A percentile compares a stretch with the other conserved stretches of the same genome.
Conservation (phyloP, 2,329 filamentous ascomycete genomes). For the Penicillium frequentans region DNA sequence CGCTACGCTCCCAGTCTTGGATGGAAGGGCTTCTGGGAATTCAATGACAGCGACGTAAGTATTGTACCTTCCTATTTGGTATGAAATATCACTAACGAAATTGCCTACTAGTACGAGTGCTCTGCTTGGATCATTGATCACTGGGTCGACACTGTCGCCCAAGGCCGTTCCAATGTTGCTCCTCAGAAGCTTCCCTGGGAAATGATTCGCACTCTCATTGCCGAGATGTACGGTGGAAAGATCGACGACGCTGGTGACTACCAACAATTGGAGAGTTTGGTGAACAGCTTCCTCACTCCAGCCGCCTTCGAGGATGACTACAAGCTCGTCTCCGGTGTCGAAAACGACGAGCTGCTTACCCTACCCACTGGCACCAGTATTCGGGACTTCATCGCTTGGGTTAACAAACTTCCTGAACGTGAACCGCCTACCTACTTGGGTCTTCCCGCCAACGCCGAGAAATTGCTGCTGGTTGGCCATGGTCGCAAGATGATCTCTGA, state of each 20-base stretch:
- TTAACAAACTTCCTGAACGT: conserved; percentile 86
- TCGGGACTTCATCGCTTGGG: conserved; percentile 86
- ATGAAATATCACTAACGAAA: conserved; percentile 17
- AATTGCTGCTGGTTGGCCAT: conserved; percentile 83
- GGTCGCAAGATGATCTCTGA: conserved; percentile 83
- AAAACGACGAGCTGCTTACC: conserved; percentile 61
- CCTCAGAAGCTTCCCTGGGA: conserved; percentile 95
- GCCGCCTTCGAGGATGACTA: conserved; percentile 90
- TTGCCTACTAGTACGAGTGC: conserved; percentile 76
- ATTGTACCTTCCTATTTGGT: background rate
- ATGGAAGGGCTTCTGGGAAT: conserved; percentile 99
- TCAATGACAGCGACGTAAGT: conserved; percentile 98
- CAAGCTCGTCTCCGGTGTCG: conserved; percentile 73
- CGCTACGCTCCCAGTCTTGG: conserved; percentile 91
- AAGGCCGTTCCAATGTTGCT: conserved; percentile 86
- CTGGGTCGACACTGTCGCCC: conserved; percentile 82
- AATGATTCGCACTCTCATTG: conserved; percentile 85
- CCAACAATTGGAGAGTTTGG: conserved; percentile 68
- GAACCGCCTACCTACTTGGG: conserved; percentile 96
- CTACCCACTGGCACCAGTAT: conserved; percentile 80
- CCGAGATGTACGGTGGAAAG: conserved; percentile 96
- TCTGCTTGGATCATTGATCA: conserved; percentile 93
- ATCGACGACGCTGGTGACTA: conserved; percentile 91
- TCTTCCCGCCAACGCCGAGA: conserved; percentile 93
- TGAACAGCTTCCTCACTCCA: conserved; percentile 76